A percentile compares a stretch with the other conserved stretches of the same genome.
These are phyloP conservation scores for Trypanosoma lewisi DNA, from an alignment of 208 protist genomes.

Conservation along the genomic window DNA sequence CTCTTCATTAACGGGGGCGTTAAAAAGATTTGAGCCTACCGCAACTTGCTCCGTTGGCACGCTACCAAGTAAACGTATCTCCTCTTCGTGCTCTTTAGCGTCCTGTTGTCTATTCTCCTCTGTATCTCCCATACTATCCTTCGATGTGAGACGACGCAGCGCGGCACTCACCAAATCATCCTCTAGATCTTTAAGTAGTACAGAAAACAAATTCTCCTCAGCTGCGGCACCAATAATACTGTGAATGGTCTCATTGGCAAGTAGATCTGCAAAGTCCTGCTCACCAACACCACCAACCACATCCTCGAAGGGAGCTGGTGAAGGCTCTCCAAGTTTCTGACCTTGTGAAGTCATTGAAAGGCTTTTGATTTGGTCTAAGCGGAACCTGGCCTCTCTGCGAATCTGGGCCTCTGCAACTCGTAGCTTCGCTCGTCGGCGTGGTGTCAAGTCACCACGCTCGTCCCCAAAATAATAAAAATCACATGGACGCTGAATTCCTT, in stretches of 20 bases:
- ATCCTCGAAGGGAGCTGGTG: not conserved
- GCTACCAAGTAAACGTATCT: not conserved
- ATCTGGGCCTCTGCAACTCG: slow-evolving; percentile 40
- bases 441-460: slow-evolving; percentile 15
- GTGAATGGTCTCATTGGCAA: slow-evolving; percentile 43
- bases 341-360: slow-evolving; percentile 1
- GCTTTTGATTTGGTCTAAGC: slow-evolving; percentile 35
- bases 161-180: slow-evolving; percentile 29
- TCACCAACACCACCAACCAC: not conserved
- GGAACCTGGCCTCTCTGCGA: slow-evolving; percentile 36
- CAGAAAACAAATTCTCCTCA: slow-evolving; percentile 36
- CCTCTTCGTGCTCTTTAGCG: slow-evolving; percentile 12
- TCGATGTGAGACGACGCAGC: slow-evolving; percentile 19
- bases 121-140: not conserved
- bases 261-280: slow-evolving; percentile 13
- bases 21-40: not conserved
- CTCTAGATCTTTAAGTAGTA: slow-evolving; percentile 27
- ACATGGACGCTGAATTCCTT: slow-evolving; percentile 15
- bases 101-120: slow-evolving; percentile 2
- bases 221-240: slow-evolving; percentile 35
- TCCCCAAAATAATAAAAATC: slow-evolving; percentile 31
- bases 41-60: not conserved
- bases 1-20: slow-evolving; percentile 4
- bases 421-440: slow-evolving; percentile 17
- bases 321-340: slow-evolving; percentile 15